Evolutionary conservation across 495 filamentous ascomycete genomes (phyloP).

Genomic region (Aspergillus hancockii): DNA sequence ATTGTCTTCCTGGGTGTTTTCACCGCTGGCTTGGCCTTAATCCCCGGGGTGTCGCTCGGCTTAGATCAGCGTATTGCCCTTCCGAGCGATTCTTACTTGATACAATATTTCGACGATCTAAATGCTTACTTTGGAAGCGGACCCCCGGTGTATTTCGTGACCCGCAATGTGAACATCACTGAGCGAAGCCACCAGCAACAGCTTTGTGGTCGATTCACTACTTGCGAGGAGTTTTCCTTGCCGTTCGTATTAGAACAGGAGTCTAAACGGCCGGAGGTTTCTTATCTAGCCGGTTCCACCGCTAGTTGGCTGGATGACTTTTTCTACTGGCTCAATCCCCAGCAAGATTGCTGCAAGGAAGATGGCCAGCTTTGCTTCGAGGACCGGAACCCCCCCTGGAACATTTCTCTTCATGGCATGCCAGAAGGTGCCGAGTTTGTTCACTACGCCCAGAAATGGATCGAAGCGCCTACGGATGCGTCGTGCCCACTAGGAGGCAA

Average conservation of each 20-base stretch:
- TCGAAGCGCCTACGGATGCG: slow-evolving; percentile 73
- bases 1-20: slow-evolving; percentile 86
- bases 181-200: slow-evolving; percentile 72
- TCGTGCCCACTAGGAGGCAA: slow-evolving; percentile 85
- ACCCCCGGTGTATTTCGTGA: slow-evolving; percentile 96
- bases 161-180: slow-evolving; percentile 75
- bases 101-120: slow-evolving; percentile 92
- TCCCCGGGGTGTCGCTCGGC: slow-evolving; percentile 82
- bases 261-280: slow-evolving; percentile 83
- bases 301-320: slow-evolving; percentile 98
- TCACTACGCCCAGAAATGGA: slow-evolving; percentile 79
- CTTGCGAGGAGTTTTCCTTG: slow-evolving; percentile 79
- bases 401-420: slow-evolving; percentile 85
- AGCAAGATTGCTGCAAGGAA: slow-evolving; percentile 75
- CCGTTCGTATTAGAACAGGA: slow-evolving; percentile 90
- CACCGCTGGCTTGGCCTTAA: slow-evolving; percentile 75
- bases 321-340: slow-evolving; percentile 92
- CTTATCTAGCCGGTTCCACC: slow-evolving; percentile 87
- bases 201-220: slow-evolving; percentile 87
- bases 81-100: slow-evolving; percentile 88
- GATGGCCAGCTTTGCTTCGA: slow-evolving; percentile 74
- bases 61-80: slow-evolving; percentile 93
- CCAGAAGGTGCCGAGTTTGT: slow-evolving; percentile 89
- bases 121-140: slow-evolving; percentile 89
- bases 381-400: slow-evolving; percentile 76